Evolutionary conservation across 2,329 filamentous ascomycete species (phyloP).

Genomic region (Colletotrichum musicola): DNA sequence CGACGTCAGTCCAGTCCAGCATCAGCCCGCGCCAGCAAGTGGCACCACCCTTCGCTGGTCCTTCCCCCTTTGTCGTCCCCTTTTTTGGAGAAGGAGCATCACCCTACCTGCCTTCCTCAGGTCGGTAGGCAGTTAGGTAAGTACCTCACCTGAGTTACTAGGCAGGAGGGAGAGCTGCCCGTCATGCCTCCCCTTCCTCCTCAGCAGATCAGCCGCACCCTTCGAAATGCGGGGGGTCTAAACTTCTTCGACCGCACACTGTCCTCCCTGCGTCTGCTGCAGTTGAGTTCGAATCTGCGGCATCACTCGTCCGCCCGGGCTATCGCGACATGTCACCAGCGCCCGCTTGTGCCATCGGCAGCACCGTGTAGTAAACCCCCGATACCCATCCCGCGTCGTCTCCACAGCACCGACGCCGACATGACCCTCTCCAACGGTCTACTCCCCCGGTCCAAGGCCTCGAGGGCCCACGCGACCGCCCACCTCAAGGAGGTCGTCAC

Average conservation of each 20-base stretch:
- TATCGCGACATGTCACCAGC: constrained; percentile 6
- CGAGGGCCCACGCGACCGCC: constrained; percentile 28
- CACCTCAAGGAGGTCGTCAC: constrained; percentile 43
- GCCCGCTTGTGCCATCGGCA: neutral
- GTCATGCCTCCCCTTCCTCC: constrained; percentile 28
- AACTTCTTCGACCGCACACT: constrained; percentile 9
- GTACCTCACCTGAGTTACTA: neutral
- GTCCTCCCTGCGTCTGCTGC: neutral
- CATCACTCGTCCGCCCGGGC: constrained; percentile 15
- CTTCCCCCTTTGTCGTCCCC: constrained; percentile 2
- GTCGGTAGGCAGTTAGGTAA: neutral
- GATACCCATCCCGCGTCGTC: neutral
- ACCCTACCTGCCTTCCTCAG: neutral
- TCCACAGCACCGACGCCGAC: constrained; percentile 1
- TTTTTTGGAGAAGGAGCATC: neutral
- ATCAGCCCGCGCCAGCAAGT: neutral
- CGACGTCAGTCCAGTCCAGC: constrained; percentile 22
- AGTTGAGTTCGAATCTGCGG: constrained; percentile 1
- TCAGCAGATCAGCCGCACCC: constrained; percentile 27
- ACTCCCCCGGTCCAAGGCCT: constrained; percentile 34
- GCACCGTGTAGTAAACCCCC: neutral
- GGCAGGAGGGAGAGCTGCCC: neutral
- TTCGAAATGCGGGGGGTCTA: constrained; percentile 29
- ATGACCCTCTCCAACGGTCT: constrained; percentile 22
- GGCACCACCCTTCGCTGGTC: constrained; percentile 25